phyloP scores from a whole-genome alignment of 2,329 filamentous ascomycete species.

The Monosporascus sp. region DNA sequence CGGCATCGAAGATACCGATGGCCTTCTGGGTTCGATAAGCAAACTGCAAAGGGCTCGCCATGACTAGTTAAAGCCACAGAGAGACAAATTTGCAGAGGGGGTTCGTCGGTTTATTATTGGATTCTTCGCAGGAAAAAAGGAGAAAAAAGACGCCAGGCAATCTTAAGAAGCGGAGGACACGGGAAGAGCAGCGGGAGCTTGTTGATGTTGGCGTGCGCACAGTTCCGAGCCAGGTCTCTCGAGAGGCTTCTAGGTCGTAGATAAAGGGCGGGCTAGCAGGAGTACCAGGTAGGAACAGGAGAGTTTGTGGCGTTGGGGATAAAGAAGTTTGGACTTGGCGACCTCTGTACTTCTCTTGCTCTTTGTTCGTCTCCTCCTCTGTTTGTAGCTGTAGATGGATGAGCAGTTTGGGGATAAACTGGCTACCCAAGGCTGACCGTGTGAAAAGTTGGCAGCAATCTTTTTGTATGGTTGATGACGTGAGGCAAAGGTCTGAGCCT shows the following conservation, averaged over 20 bases:
- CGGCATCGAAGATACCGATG: slow-evolving; percentile 89
- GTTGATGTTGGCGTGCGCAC: too few relatives aligned
- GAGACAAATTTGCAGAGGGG: slow-evolving; percentile 13
- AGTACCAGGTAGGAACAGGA: too few relatives aligned
- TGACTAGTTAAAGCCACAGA: slow-evolving; percentile 89
- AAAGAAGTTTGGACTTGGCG: too few relatives aligned
- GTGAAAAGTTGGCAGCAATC: not conserved
- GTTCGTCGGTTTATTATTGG: slow-evolving; percentile 12
- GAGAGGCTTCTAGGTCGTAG: too few relatives aligned
- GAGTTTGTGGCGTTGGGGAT: too few relatives aligned
- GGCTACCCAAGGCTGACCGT: not conserved
- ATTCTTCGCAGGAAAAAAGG: not conserved
- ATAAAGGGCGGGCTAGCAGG: too few relatives aligned
- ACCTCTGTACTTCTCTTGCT: too few relatives aligned
- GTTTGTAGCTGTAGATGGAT: not conserved
- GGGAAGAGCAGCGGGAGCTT: not conserved
- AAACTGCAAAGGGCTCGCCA: slow-evolving; percentile 91
- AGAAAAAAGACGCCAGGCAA: too few relatives aligned
- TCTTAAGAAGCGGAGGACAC: not conserved
- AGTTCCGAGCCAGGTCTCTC: too few relatives aligned
- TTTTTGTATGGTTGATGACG: not conserved
- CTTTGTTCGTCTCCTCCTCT: too few relatives aligned
- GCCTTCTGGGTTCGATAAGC: slow-evolving; percentile 95
- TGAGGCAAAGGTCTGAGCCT: not conserved
- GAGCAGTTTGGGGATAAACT: not conserved